Percentiles rank a stretch among this genome's conserved stretches.
These are phyloP conservation scores for Nakazawaea peltata DNA, from an alignment of 805 yeast genomes.

Conservation along the genomic window DNA sequence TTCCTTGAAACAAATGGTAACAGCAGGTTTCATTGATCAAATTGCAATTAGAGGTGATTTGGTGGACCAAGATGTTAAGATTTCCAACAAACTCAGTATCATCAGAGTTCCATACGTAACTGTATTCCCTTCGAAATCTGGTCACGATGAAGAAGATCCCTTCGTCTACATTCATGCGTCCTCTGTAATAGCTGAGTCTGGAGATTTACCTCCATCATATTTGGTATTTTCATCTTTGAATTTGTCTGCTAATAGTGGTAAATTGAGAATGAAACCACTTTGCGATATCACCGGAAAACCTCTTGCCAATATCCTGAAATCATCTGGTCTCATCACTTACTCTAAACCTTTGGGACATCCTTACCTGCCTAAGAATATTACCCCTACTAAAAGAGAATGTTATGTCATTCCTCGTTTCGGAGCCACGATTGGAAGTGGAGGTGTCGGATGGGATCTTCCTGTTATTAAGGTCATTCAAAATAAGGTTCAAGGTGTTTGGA, in stretches of 20 bases:
- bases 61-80: slow-evolving; percentile 50
- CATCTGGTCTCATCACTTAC: slow-evolving; percentile 65
- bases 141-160: slow-evolving; percentile 35
- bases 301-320: slow-evolving; percentile 67
- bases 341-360: slow-evolving; percentile 93
- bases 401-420: slow-evolving; percentile 91
- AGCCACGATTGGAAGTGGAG: slow-evolving; percentile 74
- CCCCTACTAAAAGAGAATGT: slow-evolving; percentile 68
- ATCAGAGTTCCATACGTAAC: slow-evolving; percentile 61
- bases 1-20: slow-evolving; percentile 82
- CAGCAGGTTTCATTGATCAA: slow-evolving; percentile 91
- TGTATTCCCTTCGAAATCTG: slow-evolving; percentile 31
- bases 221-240: slow-evolving; percentile 68
- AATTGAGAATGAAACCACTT: slow-evolving; percentile 63
- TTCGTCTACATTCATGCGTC: slow-evolving; percentile 74
- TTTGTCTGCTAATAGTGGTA: slow-evolving; percentile 35
- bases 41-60: slow-evolving; percentile 79
- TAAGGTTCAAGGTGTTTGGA: slow-evolving; percentile 66
- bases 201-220: slow-evolving; percentile 72
- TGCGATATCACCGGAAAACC: slow-evolving; percentile 72
- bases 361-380: slow-evolving; percentile 65
- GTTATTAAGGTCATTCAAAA: slow-evolving; percentile 68
- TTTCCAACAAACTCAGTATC: slow-evolving; percentile 50
- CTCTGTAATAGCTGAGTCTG: slow-evolving; percentile 52
- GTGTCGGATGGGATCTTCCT: slow-evolving; percentile 88